Evolutionary conservation across 768 basidiomycete species (phyloP).

Genomic region (Lentinula detonsa): DNA sequence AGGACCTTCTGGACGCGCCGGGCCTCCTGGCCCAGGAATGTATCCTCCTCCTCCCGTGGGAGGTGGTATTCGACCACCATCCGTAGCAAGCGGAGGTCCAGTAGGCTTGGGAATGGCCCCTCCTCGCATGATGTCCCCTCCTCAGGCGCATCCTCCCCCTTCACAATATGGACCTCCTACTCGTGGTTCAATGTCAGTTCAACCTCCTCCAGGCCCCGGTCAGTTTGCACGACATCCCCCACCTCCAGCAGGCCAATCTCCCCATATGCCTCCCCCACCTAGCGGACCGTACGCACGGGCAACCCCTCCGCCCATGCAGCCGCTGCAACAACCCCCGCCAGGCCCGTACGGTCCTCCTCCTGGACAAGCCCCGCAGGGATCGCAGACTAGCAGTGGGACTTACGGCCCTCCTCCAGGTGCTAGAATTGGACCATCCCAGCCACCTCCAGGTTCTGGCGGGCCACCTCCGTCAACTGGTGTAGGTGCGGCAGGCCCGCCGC

Average conservation of each 20-base stretch:
- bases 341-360: slow-evolving; percentile 29
- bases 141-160: slow-evolving; percentile 36
- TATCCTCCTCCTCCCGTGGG: slow-evolving; percentile 23
- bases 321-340: slow-evolving; percentile 12
- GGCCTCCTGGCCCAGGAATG: slow-evolving; percentile 24
- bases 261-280: slow-evolving; percentile 16
- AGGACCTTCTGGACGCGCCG: slow-evolving; percentile 26
- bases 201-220: slow-evolving; percentile 31
- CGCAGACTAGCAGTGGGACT: slow-evolving; percentile 21
- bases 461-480: slow-evolving; percentile 14
- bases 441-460: slow-evolving; percentile 25
- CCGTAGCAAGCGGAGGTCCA: slow-evolving; percentile 19
- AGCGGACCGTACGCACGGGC: slow-evolving; percentile 30
- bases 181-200: slow-evolving; percentile 33
- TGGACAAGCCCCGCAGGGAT: slow-evolving; percentile 7
- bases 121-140: slow-evolving; percentile 43
- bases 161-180: slow-evolving; percentile 46
- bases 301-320: slow-evolving; percentile 34
- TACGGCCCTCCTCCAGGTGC: slow-evolving; percentile 30
- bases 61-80: slow-evolving; percentile 13
- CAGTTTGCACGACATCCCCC: slow-evolving; percentile 30
- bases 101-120: slow-evolving; percentile 20
- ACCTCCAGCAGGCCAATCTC: slow-evolving; percentile 21
- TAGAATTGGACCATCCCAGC: slow-evolving; percentile 8
- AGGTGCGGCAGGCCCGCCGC: slow-evolving; percentile 11